phyloP scores from a whole-genome alignment of 2,329 filamentous ascomycete species.

The Fusarium incarnatum region DNA sequence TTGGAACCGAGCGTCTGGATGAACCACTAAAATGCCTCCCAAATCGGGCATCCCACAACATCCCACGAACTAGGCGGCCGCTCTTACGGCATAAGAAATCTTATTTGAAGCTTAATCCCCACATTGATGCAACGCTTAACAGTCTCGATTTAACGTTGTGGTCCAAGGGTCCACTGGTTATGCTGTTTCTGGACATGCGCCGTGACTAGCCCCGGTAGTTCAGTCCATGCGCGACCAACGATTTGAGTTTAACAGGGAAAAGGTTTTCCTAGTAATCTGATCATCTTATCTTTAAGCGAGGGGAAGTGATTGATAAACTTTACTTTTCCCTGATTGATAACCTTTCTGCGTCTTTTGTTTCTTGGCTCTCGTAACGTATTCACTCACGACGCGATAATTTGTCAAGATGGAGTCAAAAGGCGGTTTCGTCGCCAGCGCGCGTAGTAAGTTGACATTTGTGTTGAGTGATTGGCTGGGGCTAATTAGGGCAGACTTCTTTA shows the following conservation, averaged over 20 bases:
- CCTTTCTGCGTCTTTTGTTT: neutral
- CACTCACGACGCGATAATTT: neutral
- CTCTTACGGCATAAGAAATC: neutral
- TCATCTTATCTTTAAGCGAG: conserved; percentile 8
- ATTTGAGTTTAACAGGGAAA: neutral
- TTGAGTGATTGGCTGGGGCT: neutral
- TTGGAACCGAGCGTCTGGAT: neutral
- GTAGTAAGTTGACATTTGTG: neutral
- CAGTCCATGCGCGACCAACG: neutral
- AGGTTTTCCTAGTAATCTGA: conserved; percentile 18
- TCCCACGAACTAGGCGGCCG: neutral
- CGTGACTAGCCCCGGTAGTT: conserved; percentile 7
- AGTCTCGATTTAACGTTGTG: neutral
- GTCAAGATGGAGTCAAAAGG: conserved; percentile 1
- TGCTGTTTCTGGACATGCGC: neutral
- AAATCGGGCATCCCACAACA: neutral
- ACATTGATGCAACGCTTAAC: neutral
- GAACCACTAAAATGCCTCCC: neutral
- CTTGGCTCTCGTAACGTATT: neutral
- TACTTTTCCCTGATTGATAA: neutral
- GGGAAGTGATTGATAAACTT: conserved; percentile 4
- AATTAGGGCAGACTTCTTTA: conserved; percentile 4
- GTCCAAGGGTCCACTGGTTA: conserved; percentile 2
- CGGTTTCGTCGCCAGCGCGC: conserved; percentile 1
- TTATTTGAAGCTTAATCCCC: neutral